Base-by-base conservation (phyloP, 129 eudicot species). In the Smallanthus sonchifolius region DNA sequence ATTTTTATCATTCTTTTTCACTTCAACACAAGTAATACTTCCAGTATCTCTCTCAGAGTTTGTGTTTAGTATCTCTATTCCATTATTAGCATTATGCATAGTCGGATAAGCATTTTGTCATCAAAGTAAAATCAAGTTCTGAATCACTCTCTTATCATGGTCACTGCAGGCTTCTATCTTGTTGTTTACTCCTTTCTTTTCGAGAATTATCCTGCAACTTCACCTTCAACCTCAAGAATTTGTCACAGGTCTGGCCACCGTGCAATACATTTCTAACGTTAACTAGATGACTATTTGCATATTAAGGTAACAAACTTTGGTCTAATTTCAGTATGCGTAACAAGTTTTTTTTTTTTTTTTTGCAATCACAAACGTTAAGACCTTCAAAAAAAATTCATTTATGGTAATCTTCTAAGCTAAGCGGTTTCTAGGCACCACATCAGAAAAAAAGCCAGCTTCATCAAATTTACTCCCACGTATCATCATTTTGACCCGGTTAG, bases 151-250 rank as follows among this genome's bases (percentile, higher is more conserved):
- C 80, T 48, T 38, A 42, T 72, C 10, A 60, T 77, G 77, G 85
- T 74, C 77, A 57, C 56, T 67, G 81, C 94, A 92, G 98, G 96
- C 79, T 79, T 93, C 97, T 44, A 90, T 93, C 37, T 81, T 93
- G 63, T 75, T 93, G 43, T 73, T 93, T 65, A 90, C 98, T 51
- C 97, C 98, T 52, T 66, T 84, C 14, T 83, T 90, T 67, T 88
- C 98, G 55, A 88, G 77, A 82, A 59, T 93, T 64, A 84, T 93
- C 35, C 77, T 93, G 88, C 84, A 84, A 78, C 87, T 93, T 77
- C 84, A 82, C 72, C 97, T 93, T 83, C 92, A 90, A 78, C 98
- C 97, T 75, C 96, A 82, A 85, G 97, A 93, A 86, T 90, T 93
- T 77, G 85, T 93, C 73, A 90, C 98, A 84, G 98, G 98, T 92